Evolutionary conservation across 768 basidiomycete species (phyloP).

Genomic region (Macrolepiota albuminosa): DNA sequence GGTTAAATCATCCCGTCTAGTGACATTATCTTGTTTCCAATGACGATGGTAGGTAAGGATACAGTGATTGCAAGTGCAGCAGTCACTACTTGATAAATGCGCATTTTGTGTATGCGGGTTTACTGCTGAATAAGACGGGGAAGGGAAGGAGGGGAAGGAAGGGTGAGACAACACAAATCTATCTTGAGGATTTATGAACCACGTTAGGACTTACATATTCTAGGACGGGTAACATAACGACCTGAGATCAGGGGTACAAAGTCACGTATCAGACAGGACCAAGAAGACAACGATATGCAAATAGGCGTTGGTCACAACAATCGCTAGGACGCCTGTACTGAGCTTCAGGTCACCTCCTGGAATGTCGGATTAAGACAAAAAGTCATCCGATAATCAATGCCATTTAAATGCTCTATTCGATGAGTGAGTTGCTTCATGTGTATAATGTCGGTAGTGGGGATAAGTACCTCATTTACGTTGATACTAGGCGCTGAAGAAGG

Average conservation of each 20-base stretch:
- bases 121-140: background rate
- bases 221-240: background rate
- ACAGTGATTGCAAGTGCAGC: slow-evolving; percentile 1
- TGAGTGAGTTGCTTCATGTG: background rate
- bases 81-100: background rate
- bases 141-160: background rate
- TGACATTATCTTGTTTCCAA: slow-evolving; percentile 6
- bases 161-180: background rate
- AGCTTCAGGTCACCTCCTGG: background rate
- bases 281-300: background rate
- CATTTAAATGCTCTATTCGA: background rate
- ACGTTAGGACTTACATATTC: background rate
- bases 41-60: slow-evolving; percentile 1
- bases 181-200: background rate
- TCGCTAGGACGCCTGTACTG: background rate
- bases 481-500: background rate
- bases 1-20: slow-evolving; percentile 6
- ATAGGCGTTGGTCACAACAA: background rate
- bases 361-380: background rate
- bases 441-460: background rate
- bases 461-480: background rate
- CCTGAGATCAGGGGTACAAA: background rate
- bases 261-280: background rate
- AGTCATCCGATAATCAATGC: background rate
- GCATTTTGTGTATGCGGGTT: background rate